A percentile compares a stretch with the other conserved stretches of the same genome.
phyloP scores from a whole-genome alignment of 768 basidiomycete genomes.

The Filobasidium wieringae region DNA sequence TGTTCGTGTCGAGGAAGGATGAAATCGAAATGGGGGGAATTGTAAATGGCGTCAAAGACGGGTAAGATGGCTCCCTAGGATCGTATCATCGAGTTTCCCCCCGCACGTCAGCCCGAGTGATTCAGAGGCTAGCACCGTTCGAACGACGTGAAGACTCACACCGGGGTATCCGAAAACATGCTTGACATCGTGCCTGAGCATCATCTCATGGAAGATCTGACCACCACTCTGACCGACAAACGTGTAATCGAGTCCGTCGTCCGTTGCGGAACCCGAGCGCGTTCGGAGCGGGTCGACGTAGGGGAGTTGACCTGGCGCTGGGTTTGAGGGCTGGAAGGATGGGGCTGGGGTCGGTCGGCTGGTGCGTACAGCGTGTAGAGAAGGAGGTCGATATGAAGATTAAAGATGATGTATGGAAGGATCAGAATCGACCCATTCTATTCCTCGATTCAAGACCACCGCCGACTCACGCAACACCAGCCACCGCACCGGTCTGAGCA shows the following conservation, averaged over 20 bases:
- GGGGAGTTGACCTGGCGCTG: constrained; percentile 10
- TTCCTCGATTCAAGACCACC: constrained; percentile 14
- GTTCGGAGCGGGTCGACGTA: too few relatives aligned
- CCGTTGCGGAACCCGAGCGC: not conserved
- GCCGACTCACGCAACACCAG: constrained; percentile 12
- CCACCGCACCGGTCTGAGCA: constrained; percentile 50
- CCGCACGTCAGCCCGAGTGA: not conserved
- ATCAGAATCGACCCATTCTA: too few relatives aligned
- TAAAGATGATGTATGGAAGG: too few relatives aligned
- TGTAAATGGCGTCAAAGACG: constrained; percentile 99
- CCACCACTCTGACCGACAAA: constrained; percentile 93
- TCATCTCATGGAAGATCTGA: constrained; percentile 99
- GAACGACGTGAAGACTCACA: constrained; percentile 7
- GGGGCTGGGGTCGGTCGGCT: not conserved
- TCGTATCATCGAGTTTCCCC: not conserved
- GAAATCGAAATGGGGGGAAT: constrained; percentile 88
- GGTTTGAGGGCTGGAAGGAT: not conserved
- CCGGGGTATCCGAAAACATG: constrained; percentile 97
- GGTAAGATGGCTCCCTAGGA: constrained; percentile 76
- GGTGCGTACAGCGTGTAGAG: not conserved
- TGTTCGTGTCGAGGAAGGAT: constrained; percentile 94
- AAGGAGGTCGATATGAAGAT: constrained; percentile 33
- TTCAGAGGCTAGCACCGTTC: not conserved
- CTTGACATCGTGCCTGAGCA: constrained; percentile 90
- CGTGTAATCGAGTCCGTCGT: not conserved